A percentile compares a stretch with the other conserved stretches of the same genome.
Evolutionary conservation across 495 filamentous ascomycete genomes (phyloP).

Genomic region (Halenospora varia): DNA sequence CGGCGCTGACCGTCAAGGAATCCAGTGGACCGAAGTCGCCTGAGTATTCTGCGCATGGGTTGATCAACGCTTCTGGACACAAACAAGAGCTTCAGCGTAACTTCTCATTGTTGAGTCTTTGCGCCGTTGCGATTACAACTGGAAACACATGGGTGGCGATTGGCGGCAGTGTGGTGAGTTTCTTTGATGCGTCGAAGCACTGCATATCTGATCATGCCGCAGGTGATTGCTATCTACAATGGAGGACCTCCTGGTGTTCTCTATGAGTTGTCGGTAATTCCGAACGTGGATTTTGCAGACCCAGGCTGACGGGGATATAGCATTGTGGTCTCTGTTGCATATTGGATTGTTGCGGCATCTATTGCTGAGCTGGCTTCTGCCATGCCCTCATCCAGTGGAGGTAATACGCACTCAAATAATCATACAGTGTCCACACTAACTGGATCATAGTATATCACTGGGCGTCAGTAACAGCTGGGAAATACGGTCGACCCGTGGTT

Average conservation of each 20-base stretch:
- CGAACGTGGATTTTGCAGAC: neutral
- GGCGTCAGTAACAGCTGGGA: conserved; percentile 71
- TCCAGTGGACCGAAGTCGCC: conserved; percentile 2
- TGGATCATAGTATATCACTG: conserved; percentile 67
- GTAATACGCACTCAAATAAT: neutral
- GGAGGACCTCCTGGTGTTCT: conserved; percentile 5
- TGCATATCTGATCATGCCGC: neutral
- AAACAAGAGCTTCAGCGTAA: conserved; percentile 51
- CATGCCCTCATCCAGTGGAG: conserved; percentile 72
- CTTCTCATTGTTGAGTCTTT: conserved; percentile 48
- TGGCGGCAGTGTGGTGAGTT: conserved; percentile 41
- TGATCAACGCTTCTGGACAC: conserved; percentile 52
- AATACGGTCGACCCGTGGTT: conserved; percentile 68
- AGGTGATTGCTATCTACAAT: neutral
- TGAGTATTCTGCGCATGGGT: conserved; percentile 20
- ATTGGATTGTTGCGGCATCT: conserved; percentile 16
- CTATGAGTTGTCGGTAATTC: conserved; percentile 1
- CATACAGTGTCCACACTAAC: neutral
- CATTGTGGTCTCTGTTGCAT: conserved; percentile 16
- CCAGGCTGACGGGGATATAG: neutral
- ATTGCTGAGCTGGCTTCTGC: conserved; percentile 71
- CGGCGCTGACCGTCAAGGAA: neutral
- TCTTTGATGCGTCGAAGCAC: neutral
- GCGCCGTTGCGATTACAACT: conserved; percentile 47
- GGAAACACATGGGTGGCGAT: conserved; percentile 55